These are phyloP conservation scores for Penicillium sclerotiorum DNA, from an alignment of 2,329 filamentous ascomycete genomes.

Conservation along the genomic window DNA sequence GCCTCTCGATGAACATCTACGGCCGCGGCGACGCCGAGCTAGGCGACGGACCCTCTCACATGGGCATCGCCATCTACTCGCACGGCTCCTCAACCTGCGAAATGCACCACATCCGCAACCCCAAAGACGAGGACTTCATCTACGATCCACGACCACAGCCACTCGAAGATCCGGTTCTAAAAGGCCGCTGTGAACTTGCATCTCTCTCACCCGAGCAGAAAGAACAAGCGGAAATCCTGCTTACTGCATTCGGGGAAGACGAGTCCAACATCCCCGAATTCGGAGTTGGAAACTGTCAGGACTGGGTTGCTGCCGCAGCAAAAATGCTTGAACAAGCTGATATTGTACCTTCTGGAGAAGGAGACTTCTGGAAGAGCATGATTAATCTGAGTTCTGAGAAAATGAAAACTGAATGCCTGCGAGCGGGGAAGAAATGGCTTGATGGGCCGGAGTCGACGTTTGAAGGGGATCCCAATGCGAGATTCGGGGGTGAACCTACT, in stretches of 20 bases:
- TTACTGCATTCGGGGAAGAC: not conserved
- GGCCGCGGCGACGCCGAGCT: conserved; percentile 24
- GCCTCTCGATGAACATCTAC: conserved; percentile 15
- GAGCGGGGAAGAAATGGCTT: not conserved
- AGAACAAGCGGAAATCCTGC: not conserved
- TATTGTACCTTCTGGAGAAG: not conserved
- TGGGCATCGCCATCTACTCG: conserved; percentile 22
- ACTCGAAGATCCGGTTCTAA: conserved; percentile 21
- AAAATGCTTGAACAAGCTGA: not conserved
- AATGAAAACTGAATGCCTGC: not conserved
- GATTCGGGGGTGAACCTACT: not conserved
- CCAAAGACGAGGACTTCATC: conserved; percentile 19
- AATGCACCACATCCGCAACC: conserved; percentile 27
- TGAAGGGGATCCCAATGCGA: not conserved
- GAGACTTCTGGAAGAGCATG: not conserved
- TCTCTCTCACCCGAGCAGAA: conserved; percentile 11
- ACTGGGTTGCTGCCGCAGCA: not conserved
- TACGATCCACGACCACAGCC: conserved; percentile 24
- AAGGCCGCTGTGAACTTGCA: conserved; percentile 22
- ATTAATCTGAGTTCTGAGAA: not conserved
- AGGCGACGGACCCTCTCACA: conserved; percentile 24
- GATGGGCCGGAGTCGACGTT: not conserved
- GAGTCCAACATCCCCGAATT: not conserved
- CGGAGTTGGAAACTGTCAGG: not conserved
- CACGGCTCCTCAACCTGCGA: conserved; percentile 21